Percentiles rank a stretch among this genome's conserved stretches.
phyloP scores from a whole-genome alignment of 345 rosid genomes.

The Arabidopsis arenosa region DNA sequence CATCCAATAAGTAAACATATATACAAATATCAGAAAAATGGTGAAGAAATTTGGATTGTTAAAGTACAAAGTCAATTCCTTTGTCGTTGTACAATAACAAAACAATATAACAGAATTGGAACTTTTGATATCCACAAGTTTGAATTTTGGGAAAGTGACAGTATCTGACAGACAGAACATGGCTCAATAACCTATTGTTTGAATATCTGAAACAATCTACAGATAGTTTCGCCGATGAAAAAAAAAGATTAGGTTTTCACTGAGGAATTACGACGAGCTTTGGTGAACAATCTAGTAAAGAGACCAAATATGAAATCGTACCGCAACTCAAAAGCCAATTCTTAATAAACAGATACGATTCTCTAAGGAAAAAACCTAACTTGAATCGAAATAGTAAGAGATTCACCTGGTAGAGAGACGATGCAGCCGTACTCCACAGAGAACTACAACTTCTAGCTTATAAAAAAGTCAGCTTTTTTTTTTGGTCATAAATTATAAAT shows the following conservation, averaged over 20 bases:
- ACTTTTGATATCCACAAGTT: background rate
- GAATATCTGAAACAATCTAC: background rate
- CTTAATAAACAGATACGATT: background rate
- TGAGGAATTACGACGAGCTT: slow-evolving; percentile 34
- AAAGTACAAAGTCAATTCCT: background rate
- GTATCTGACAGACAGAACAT: background rate
- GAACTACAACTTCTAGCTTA: background rate
- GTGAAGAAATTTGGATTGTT: background rate
- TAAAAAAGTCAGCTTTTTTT: background rate
- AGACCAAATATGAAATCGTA: background rate
- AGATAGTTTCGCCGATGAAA: background rate
- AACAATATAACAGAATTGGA: background rate
- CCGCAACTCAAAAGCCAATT: background rate
- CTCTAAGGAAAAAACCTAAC: background rate
- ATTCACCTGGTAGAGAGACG: slow-evolving; percentile 29
- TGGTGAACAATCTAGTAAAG: slow-evolving; percentile 17
- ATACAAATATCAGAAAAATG: background rate
- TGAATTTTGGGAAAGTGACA: background rate
- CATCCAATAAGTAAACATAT: background rate
- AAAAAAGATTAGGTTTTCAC: background rate
- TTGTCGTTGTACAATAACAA: background rate
- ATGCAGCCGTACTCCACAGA: background rate
- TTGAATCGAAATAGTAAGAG: slow-evolving; percentile 10
- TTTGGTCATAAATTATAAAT: background rate
- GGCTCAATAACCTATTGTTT: background rate